These are phyloP conservation scores for Canna indica DNA, from an alignment of 176 grass and related monocot species.

Conservation along the genomic window DNA sequence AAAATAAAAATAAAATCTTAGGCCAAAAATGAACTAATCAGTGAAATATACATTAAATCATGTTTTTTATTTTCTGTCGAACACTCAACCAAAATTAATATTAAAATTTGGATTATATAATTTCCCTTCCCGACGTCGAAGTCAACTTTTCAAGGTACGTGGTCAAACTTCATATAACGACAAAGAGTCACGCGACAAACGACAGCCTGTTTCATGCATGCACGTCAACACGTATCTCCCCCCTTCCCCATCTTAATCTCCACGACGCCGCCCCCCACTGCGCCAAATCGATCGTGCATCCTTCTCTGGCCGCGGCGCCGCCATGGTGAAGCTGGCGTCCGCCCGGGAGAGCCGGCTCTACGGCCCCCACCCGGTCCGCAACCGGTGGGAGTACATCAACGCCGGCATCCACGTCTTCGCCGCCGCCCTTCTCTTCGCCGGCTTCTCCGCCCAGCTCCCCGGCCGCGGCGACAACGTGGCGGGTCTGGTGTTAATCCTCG, in stretches of 20 bases:
- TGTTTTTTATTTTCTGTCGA: no score
- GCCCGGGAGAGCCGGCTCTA: constrained; percentile 71
- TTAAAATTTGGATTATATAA: no score
- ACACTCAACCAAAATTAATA: no score
- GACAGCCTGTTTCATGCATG: constrained; percentile 25
- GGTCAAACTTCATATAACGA: no score
- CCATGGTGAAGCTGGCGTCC: constrained; percentile 75
- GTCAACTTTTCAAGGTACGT: no score
- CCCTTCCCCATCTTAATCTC: not conserved
- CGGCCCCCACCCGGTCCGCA: constrained; percentile 31
- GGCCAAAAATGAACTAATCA: no score
- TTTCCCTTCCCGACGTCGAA: no score
- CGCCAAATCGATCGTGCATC: not conserved
- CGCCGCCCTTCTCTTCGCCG: constrained; percentile 36
- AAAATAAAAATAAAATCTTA: no score
- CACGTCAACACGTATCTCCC: constrained; percentile 42
- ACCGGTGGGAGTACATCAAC: constrained; percentile 79
- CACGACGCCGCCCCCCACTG: constrained; percentile 21
- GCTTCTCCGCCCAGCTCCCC: constrained; percentile 24
- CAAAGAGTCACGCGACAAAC: no score
- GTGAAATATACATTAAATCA: no score
- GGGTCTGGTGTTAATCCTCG: constrained; percentile 30
- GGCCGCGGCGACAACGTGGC: not conserved
- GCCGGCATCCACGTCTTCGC: constrained; percentile 46
- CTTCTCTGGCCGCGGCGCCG: not conserved